A percentile compares a stretch with the other conserved stretches of the same genome.
These are phyloP conservation scores for Boletus speciosus DNA, from an alignment of 768 basidiomycete genomes.

Conservation along the genomic window DNA sequence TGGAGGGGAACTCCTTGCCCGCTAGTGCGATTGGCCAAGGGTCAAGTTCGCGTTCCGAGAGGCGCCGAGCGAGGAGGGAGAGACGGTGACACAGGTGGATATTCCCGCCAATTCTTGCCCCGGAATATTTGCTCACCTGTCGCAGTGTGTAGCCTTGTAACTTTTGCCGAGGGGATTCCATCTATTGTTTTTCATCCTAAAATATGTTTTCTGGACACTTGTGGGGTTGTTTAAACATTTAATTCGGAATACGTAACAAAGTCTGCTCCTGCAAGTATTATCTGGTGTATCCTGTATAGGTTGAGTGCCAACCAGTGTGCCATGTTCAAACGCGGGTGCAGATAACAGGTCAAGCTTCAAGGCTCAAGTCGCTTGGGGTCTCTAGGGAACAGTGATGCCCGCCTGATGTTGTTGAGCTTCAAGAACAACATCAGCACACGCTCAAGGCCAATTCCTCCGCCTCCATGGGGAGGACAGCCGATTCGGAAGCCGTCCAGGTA, in stretches of 20 bases:
- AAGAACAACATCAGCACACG: constrained; percentile 97
- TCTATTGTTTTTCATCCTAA: constrained; percentile 16
- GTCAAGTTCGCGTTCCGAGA: constrained; percentile 45
- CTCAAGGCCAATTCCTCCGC: constrained; percentile 93
- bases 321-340: background rate
- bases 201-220: constrained; percentile 24
- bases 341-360: constrained; percentile 32
- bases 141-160: constrained; percentile 23
- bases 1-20: constrained; percentile 73
- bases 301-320: constrained; percentile 5
- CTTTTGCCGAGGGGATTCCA: constrained; percentile 14
- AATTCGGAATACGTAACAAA: constrained; percentile 25
- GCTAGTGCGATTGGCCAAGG: constrained; percentile 52
- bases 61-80: constrained; percentile 57
- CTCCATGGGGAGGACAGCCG: constrained; percentile 94
- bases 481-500: constrained; percentile 95
- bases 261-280: constrained; percentile 14
- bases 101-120: background rate
- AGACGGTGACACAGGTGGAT: constrained; percentile 25
- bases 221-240: constrained; percentile 15
- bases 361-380: constrained; percentile 95
- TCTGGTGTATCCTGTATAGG: constrained; percentile 18
- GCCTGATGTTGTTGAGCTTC: constrained; percentile 92
- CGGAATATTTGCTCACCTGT: constrained; percentile 3
- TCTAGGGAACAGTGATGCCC: constrained; percentile 92